A percentile compares a stretch with the other conserved stretches of the same genome.
Evolutionary conservation across 2,329 filamentous ascomycete genomes (phyloP).

Genomic region (Alternaria sp.): DNA sequence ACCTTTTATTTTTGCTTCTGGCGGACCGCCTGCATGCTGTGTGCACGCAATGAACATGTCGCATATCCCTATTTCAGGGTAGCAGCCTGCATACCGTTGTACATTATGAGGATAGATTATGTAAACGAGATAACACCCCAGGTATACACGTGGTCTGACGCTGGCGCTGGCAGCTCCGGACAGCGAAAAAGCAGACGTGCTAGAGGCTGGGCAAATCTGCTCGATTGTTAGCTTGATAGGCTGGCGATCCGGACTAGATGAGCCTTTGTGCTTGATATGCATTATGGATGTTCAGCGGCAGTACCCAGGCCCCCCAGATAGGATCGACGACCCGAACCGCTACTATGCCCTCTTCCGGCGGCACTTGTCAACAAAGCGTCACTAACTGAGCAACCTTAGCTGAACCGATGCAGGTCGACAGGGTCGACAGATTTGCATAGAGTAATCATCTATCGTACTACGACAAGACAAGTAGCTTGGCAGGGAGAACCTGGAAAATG

Average conservation of each 20-base stretch:
- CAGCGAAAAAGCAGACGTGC: neutral
- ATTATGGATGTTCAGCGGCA: neutral
- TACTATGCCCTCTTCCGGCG: neutral
- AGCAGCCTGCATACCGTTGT: neutral
- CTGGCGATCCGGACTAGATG: neutral
- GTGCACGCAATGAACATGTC: neutral
- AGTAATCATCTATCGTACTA: slow-evolving; percentile 5
- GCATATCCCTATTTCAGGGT: neutral
- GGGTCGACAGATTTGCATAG: neutral
- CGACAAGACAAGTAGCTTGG: neutral
- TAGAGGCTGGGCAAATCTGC: neutral
- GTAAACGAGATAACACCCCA: no score
- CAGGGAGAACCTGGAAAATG: neutral
- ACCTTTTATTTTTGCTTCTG: neutral
- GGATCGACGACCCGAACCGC: slow-evolving; percentile 3
- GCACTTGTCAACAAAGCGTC: neutral
- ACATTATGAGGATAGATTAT: neutral
- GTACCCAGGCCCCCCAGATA: neutral
- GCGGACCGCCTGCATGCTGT: neutral
- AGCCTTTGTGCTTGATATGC: neutral
- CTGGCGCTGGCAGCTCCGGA: neutral
- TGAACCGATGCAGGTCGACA: neutral
- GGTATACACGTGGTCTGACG: neutral
- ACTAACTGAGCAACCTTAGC: neutral
- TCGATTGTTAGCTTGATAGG: neutral